phyloP scores from a whole-genome alignment of 805 yeast species.

The Candida ulmi region DNA sequence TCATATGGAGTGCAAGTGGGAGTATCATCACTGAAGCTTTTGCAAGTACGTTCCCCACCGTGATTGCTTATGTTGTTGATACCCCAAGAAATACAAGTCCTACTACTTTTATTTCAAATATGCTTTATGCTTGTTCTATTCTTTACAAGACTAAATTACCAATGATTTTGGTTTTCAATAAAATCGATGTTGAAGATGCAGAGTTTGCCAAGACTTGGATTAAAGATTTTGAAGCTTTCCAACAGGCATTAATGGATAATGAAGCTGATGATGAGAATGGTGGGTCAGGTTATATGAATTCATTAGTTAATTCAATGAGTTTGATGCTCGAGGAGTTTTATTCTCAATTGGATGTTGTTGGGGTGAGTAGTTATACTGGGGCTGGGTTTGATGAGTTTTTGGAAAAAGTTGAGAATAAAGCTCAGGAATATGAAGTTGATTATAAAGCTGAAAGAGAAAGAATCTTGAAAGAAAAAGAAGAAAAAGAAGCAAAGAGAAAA shows the following conservation, averaged over 20 bases:
- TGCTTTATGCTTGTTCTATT: constrained; percentile 97
- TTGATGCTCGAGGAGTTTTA: constrained; percentile 95
- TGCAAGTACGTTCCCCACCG: constrained; percentile 93
- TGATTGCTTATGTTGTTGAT: constrained; percentile 92
- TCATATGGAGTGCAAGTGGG: constrained; percentile 98
- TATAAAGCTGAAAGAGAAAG: constrained; percentile 85
- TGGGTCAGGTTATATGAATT: constrained; percentile 92
- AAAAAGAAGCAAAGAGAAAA: constrained; percentile 66
- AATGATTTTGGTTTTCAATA: constrained; percentile 93
- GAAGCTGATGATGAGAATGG: constrained; percentile 63
- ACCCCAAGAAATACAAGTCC: constrained; percentile 95
- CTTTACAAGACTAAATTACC: constrained; percentile 94
- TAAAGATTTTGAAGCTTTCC: constrained; percentile 93
- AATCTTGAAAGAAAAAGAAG: constrained; percentile 68
- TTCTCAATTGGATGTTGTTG: constrained; percentile 84
- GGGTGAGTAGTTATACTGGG: constrained; percentile 92
- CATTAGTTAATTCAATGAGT: constrained; percentile 90
- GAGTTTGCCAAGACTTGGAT: constrained; percentile 94
- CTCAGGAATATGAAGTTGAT: constrained; percentile 77
- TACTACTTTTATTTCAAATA: constrained; percentile 94
- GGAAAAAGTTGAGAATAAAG: constrained; percentile 78
- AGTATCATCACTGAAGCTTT: constrained; percentile 94
- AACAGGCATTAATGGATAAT: constrained; percentile 63
- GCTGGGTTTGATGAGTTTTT: constrained; percentile 90
- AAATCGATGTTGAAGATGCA: constrained; percentile 82